Base-by-base conservation (phyloP, 1,284 basidiomycete species). In the Tilletia horrida region DNA sequence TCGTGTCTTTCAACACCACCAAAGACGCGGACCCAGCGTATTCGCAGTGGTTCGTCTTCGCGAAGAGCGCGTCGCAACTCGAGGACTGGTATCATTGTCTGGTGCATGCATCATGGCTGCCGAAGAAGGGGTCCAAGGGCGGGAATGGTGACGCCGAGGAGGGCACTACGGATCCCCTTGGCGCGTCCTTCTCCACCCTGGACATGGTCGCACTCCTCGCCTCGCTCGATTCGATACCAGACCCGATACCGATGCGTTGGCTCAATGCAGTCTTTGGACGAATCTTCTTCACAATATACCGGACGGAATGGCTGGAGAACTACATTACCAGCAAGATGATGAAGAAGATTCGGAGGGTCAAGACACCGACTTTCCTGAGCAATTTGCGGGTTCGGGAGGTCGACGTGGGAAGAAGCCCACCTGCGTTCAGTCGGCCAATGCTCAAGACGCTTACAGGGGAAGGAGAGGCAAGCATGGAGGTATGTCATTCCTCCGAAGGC, bases 201-300 rank as follows among this genome's bases (percentile, higher is more conserved):
- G 92, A 96, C 82, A 96, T 97, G 92, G 85, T 88, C 61, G 85
- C 87, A 71, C 86, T 98, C 43, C 89, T 97, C 63, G 84, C 88
- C 14, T 91, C 89, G 1, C 86, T 98, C 69, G 94, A 97, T 84
- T 89, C 89, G 71, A 89, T 93, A 76, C 91, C 93, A 2, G 95
- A 97, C 80, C 90, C 93, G 62, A 93, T 97, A 67, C 93, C 93
- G 0, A 91, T 94, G 86, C 89, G 94, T 18, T 98, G 96, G 95
- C 85, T 97, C 64, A 98, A 98, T 77, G 95, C 93, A 0, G 84
- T 97, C 64, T 82, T 97, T 63, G 95, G 94, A 1, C 89, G 95
- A 23, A 82, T 97, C 50, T 97, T 97, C 85, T 91, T 95, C 83
- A 91, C 90, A 72, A 88, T 91, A 77, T 95, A 96, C 82, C 88